Base-by-base conservation (phyloP, 495 filamentous ascomycete species). In the Penicillium riverlandense region DNA sequence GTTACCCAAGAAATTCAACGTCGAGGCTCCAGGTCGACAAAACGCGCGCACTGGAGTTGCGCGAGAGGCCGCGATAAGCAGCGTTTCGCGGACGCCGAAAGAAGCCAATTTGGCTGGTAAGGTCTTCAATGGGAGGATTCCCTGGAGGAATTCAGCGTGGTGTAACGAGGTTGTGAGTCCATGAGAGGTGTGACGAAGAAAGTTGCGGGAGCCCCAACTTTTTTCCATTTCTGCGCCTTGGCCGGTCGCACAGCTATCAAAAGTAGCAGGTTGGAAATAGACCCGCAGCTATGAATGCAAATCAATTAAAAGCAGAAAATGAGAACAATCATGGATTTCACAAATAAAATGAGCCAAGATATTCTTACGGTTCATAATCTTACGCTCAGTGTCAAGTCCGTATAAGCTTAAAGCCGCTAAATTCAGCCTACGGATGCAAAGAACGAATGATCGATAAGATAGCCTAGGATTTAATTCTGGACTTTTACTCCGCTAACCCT, bases 41-140 rank as follows among this genome's bases (percentile, higher is more conserved):
- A 44, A 47, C 11, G 45, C 48, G 33, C 49, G 37, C 43, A 41
- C 38, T 37, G 49, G 34, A 50, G 48, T 30, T 52, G 52, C 54
- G 53, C 62, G 53, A 52, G 50, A 54, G 52, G 56, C 54, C 39
- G 50, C 60, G 48, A 48, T 41, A 49, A 61, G 46, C 45, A 63
- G 54, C 52, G 55, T 57, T 53, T 63, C 56, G 56, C 58, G 48
- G 43, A 56, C 48, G 16, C 41, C 48, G 49, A 63, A 38, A 48
- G 63, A 69, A 66, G 70, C 70, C 70, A 73, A 71, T 45, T 59
- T 73, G 66, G 51, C 55, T 62, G 48, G 29, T 22, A 16, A 38
- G 22, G 8, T 13, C 11, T 8, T 10, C 27, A 15, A 35, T 29
- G 16, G 35, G 16, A 36, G 39, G 40, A 28, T 28, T 44, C 2